Conservation (phyloP, 2,329 filamentous ascomycete species). For the Herpotrichia juniperi region DNA sequence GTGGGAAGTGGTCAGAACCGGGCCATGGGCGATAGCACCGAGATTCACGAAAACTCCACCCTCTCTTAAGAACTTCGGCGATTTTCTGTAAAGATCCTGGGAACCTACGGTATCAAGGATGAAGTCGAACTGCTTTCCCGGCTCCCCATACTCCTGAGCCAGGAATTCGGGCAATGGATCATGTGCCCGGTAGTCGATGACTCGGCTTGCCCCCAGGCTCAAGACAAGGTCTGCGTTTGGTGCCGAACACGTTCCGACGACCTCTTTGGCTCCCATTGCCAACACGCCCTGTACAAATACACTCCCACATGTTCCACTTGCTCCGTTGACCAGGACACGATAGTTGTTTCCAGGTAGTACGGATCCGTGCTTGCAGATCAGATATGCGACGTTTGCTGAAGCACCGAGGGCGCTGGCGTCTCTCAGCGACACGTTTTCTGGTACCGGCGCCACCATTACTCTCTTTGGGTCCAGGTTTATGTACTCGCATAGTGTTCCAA, state of each 20-base stretch:
- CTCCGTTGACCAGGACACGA: constrained; percentile 56
- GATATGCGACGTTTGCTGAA: constrained; percentile 46
- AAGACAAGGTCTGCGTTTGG: constrained; percentile 52
- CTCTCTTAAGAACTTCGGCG: constrained; percentile 48
- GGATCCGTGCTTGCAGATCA: constrained; percentile 39
- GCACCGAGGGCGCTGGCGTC: constrained; percentile 46
- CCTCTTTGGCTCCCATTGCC: constrained; percentile 40
- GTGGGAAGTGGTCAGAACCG: constrained; percentile 36
- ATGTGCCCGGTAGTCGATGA: constrained; percentile 32
- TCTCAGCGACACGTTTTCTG: constrained; percentile 33
- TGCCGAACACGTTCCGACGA: constrained; percentile 55
- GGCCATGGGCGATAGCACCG: constrained; percentile 43
- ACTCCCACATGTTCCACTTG: constrained; percentile 57
- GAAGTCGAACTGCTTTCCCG: constrained; percentile 45
- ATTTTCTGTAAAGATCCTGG: constrained; percentile 51
- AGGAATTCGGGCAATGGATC: constrained; percentile 45
- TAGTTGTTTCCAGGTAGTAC: constrained; percentile 41
- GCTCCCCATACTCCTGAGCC: constrained; percentile 31
- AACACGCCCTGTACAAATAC: constrained; percentile 53
- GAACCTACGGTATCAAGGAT: constrained; percentile 56
- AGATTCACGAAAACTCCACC: constrained; percentile 47
- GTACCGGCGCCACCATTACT: constrained; percentile 37
- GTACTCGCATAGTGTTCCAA: constrained; percentile 49
- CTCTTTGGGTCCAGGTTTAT: constrained; percentile 43
- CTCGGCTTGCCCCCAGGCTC: constrained; percentile 48